Conservation (phyloP, 2,329 filamentous ascomycete species). For the Orbilia brochopaga region DNA sequence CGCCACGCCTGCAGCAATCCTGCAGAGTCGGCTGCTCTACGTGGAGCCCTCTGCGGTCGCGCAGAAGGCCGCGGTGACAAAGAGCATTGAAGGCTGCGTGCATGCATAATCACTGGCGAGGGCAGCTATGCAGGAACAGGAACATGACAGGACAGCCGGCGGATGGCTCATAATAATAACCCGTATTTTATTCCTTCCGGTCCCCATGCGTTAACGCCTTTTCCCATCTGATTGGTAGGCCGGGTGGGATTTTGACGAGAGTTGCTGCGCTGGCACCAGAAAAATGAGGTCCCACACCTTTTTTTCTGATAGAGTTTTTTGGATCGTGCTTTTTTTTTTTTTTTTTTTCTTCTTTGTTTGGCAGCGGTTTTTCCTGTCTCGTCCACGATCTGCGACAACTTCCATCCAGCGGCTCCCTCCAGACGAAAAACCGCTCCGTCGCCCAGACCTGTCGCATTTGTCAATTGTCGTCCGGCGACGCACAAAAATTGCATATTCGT, state of each 20-base stretch:
- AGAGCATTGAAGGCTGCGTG: conserved; percentile 18
- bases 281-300: conserved; percentile 23
- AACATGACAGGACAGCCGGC: conserved; percentile 21
- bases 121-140: conserved; percentile 28
- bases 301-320: conserved; percentile 23
- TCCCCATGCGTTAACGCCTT: conserved; percentile 28
- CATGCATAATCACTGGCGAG: conserved; percentile 7
- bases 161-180: conserved; percentile 35
- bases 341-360: conserved; percentile 9
- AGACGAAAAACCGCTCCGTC: conserved; percentile 7
- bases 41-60: background rate
- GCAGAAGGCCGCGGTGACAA: conserved; percentile 29
- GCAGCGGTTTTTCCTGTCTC: background rate
- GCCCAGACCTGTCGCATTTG: conserved; percentile 27
- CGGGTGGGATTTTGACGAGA: conserved; percentile 3
- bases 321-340: background rate
- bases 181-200: conserved; percentile 13
- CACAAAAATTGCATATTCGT: conserved; percentile 44
- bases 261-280: conserved; percentile 47
- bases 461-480: conserved; percentile 34
- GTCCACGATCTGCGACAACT: conserved; percentile 14
- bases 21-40: conserved; percentile 17
- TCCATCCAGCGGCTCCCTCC: background rate
- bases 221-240: conserved; percentile 17
- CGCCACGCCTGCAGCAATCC: conserved; percentile 11